phyloP scores from a whole-genome alignment of 352 stramenopile genomes.

The Phytophthora hybrid region DNA sequence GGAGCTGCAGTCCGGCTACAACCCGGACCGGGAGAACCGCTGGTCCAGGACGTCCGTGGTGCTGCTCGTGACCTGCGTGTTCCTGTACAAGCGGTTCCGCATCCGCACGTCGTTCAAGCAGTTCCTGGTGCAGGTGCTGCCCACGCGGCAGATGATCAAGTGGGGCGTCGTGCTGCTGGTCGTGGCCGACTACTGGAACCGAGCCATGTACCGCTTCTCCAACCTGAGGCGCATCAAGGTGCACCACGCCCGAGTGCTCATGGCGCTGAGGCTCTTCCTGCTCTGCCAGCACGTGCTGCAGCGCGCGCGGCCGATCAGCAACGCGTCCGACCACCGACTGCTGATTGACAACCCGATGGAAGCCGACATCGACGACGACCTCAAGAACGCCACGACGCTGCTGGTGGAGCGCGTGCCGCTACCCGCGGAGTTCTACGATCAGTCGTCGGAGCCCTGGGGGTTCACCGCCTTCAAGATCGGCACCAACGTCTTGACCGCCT shows the following conservation, averaged over 20 bases:
- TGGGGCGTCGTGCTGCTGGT: conserved; percentile 65
- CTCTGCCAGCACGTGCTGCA: conserved; percentile 87
- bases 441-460: conserved; percentile 78
- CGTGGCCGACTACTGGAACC: conserved; percentile 77
- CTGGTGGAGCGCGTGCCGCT: conserved; percentile 85
- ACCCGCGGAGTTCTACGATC: conserved; percentile 85
- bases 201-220: conserved; percentile 83
- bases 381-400: conserved; percentile 86
- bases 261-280: conserved; percentile 84
- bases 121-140: conserved; percentile 73
- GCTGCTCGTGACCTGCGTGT: conserved; percentile 55
- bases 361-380: conserved; percentile 88
- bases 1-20: conserved; percentile 84
- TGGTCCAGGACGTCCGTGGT: conserved; percentile 85
- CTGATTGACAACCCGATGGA: conserved; percentile 88
- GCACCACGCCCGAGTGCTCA: conserved; percentile 85
- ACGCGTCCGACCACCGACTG: conserved; percentile 77
- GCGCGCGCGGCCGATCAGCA: conserved; percentile 71
- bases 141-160: conserved; percentile 71
- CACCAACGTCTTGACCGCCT: conserved; percentile 79
- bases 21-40: conserved; percentile 83
- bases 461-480: conserved; percentile 89
- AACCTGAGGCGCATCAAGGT: conserved; percentile 88
- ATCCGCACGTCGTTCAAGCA: conserved; percentile 74
- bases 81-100: conserved; percentile 79